Conservation (phyloP, 2,329 filamentous ascomycete genomes). For the Colletotrichum sp. region DNA sequence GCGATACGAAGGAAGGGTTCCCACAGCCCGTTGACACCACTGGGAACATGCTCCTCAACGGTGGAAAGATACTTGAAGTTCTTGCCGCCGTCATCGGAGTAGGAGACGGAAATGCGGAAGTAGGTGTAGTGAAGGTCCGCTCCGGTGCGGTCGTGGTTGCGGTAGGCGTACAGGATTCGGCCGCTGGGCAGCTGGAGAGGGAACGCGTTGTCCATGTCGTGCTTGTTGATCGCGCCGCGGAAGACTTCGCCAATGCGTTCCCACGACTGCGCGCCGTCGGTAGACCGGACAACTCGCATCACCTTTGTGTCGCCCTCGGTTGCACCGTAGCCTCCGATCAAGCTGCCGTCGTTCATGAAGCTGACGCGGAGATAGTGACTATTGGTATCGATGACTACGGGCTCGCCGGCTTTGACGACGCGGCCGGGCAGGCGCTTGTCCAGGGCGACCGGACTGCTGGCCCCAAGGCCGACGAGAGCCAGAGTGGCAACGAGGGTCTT, state of each 20-base stretch:
- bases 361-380: slow-evolving; percentile 34
- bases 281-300: slow-evolving; percentile 27
- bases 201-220: slow-evolving; percentile 37
- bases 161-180: slow-evolving; percentile 38
- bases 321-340: slow-evolving; percentile 33
- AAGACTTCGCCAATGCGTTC: slow-evolving; percentile 26
- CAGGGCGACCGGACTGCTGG: neutral
- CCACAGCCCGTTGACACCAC: slow-evolving; percentile 41
- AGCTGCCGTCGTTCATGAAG: slow-evolving; percentile 25
- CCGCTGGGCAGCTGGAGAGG: slow-evolving; percentile 37
- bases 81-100: slow-evolving; percentile 43
- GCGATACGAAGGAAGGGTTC: slow-evolving; percentile 48
- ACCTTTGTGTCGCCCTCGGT: slow-evolving; percentile 24
- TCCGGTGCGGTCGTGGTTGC: slow-evolving; percentile 34
- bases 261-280: slow-evolving; percentile 33
- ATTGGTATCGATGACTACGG: slow-evolving; percentile 26
- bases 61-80: slow-evolving; percentile 38
- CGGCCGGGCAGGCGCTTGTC: neutral
- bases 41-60: slow-evolving; percentile 26
- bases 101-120: slow-evolving; percentile 46
- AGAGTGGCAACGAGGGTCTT: neutral
- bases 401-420: slow-evolving; percentile 18
- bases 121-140: slow-evolving; percentile 27
- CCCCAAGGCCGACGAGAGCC: neutral
- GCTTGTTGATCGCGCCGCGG: slow-evolving; percentile 11